Evolutionary conservation across 352 stramenopile genomes (phyloP), one percentile per base, ranked within the genome.

Genomic region (Albugo candida): DNA sequence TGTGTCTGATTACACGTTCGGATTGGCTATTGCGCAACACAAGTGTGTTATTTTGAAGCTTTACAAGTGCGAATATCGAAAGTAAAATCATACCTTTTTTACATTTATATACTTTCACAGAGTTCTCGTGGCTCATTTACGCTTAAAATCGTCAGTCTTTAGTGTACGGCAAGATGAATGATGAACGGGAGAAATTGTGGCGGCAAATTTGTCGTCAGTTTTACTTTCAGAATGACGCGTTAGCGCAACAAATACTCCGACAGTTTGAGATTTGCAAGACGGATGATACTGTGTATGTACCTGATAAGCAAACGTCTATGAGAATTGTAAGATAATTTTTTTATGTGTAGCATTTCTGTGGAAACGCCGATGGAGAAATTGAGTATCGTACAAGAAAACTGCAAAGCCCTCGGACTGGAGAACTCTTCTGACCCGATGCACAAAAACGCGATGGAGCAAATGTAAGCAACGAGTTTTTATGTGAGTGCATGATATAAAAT

Each of bases 211-310:
- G 75, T 47, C 52, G 57, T 36, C 56, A 60, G 24, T 84, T 80
- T 47, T 87, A 78, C 50, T 83, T 76, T 40, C 46, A 69, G 2
- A 56, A 75, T 35, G 68, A 83, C 47, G 51, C 55, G 5, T 27
- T 52, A 35, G 70, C 75, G 35, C 76, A 81, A 58, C 68, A 67
- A 40, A 67, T 84, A 41, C 51, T 87, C 41, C 66, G 80, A 45
- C 64, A 64, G 52, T 84, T 84, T 47, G 75, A 84, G 53, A 60
- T 56, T 34, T 53, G 52, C 42, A 76, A 67, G 60, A 60, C 74
- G 45, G 72, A 84, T 40, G 64, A 80, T 48, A 68, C 83, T 47
- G 70, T 63, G 74, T 83, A 36, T 36, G 46, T 43, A 43, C 10
- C 16, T 34, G 19, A 24, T 11, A 19, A 43, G 38, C 20, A 8